Conservation (phyloP, 2,329 filamentous ascomycete species). For the Didymella pomorum region DNA sequence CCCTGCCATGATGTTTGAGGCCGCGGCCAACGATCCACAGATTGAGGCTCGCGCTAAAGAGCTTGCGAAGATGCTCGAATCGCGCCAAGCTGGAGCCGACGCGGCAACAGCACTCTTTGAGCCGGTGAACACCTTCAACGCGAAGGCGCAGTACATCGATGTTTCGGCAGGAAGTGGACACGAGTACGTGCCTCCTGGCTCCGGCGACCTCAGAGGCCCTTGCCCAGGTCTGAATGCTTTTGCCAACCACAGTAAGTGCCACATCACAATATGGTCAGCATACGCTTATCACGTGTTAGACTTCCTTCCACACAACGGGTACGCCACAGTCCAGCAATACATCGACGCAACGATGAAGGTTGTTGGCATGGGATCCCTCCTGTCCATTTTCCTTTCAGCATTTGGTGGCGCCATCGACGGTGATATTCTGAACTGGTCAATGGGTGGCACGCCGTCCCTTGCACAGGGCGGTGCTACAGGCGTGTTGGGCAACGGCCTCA, state of each 20-base stretch:
- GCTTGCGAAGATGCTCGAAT: slow-evolving; percentile 20
- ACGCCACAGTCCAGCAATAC: slow-evolving; percentile 33
- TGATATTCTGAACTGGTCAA: slow-evolving; percentile 32
- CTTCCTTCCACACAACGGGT: slow-evolving; percentile 34
- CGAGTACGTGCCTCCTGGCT: slow-evolving; percentile 36
- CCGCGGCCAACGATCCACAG: slow-evolving; percentile 29
- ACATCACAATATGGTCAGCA: background rate
- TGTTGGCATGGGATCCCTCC: slow-evolving; percentile 31
- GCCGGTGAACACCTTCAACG: slow-evolving; percentile 33
- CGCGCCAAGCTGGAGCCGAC: slow-evolving; percentile 29
- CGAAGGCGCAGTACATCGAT: slow-evolving; percentile 28
- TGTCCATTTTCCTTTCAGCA: slow-evolving; percentile 29
- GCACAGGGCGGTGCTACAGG: slow-evolving; percentile 30
- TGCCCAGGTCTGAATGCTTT: slow-evolving; percentile 38
- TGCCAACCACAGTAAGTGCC: slow-evolving; percentile 32
- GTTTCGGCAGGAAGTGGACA: slow-evolving; percentile 31
- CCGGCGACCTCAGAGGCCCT: slow-evolving; percentile 34
- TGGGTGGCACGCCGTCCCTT: slow-evolving; percentile 34
- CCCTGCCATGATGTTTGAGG: slow-evolving; percentile 33
- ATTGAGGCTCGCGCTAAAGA: slow-evolving; percentile 30
- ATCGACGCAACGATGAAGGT: slow-evolving; percentile 31
- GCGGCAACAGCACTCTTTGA: slow-evolving; percentile 34
- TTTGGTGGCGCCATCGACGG: slow-evolving; percentile 31
- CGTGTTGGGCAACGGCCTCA: slow-evolving; percentile 29
- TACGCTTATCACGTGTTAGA: no score